A percentile compares a stretch with the other conserved stretches of the same genome.
These are phyloP conservation scores for Pseudogymnoascus sp. DNA, from an alignment of 2,329 filamentous ascomycete genomes.

Conservation along the genomic window DNA sequence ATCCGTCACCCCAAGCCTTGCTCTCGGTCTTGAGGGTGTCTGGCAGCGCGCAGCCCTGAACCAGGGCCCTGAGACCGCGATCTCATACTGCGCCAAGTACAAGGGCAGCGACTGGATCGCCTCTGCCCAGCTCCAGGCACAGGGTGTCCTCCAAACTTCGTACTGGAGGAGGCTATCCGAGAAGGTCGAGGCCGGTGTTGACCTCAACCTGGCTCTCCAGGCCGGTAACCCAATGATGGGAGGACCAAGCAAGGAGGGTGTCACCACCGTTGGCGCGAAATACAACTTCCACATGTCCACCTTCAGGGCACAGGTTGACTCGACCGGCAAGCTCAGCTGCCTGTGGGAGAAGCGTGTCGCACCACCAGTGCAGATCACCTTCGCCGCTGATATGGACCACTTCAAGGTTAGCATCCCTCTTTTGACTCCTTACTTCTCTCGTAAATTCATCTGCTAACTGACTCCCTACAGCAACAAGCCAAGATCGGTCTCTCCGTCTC, in stretches of 20 bases:
- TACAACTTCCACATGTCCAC: slow-evolving; percentile 96
- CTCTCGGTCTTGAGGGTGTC: slow-evolving; percentile 83
- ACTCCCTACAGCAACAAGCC: slow-evolving; percentile 64
- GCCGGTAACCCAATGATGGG: slow-evolving; percentile 62
- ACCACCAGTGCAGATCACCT: slow-evolving; percentile 84
- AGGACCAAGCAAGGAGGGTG: slow-evolving; percentile 71
- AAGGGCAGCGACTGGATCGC: slow-evolving; percentile 89
- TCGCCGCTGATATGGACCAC: slow-evolving; percentile 95
- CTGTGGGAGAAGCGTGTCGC: slow-evolving; percentile 93
- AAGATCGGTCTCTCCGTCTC: slow-evolving; percentile 94
- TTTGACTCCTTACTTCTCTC: neutral
- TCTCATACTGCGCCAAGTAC: slow-evolving; percentile 89
- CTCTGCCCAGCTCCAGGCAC: slow-evolving; percentile 71
- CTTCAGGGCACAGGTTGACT: slow-evolving; percentile 93
- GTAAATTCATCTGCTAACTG: slow-evolving; percentile 24
- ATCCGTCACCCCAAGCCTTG: slow-evolving; percentile 76
- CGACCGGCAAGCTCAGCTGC: slow-evolving; percentile 85
- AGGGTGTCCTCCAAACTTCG: slow-evolving; percentile 79
- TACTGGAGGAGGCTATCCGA: slow-evolving; percentile 93
- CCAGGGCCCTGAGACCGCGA: slow-evolving; percentile 79
- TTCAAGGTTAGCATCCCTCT: slow-evolving; percentile 61
- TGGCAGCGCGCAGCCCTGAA: slow-evolving; percentile 83
- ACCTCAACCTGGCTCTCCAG: slow-evolving; percentile 74
- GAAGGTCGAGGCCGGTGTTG: slow-evolving; percentile 91
- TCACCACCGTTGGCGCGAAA: slow-evolving; percentile 88